Conservation (phyloP, 495 filamentous ascomycete species). For the Neurospora discreta region DNA sequence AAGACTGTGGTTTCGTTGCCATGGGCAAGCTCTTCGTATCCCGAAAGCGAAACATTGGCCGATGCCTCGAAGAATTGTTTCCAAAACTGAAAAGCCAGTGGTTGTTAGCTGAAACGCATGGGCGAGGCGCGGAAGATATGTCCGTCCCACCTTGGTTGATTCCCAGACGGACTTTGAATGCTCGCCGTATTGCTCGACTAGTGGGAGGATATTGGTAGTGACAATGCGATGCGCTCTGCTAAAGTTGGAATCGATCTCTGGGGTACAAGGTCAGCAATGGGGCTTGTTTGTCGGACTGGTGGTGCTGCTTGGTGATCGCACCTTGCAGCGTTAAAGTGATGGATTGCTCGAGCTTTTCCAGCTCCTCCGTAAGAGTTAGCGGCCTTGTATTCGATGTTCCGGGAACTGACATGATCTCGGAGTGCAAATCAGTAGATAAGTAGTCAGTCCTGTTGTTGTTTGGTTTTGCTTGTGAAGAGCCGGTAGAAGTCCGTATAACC, state of each 20-base stretch:
- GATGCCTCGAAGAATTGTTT: slow-evolving; percentile 99
- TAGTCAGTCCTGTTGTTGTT: not conserved
- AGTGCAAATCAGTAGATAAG: not conserved
- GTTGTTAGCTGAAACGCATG: slow-evolving; percentile 3
- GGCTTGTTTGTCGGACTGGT: not conserved
- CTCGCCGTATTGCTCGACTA: slow-evolving; percentile 94
- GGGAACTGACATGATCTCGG: slow-evolving; percentile 27
- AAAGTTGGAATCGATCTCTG: slow-evolving; percentile 98
- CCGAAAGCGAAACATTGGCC: slow-evolving; percentile 93
- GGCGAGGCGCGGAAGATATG: not conserved
- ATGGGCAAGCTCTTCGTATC: slow-evolving; percentile 70
- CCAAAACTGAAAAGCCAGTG: slow-evolving; percentile 63
- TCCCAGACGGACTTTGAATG: slow-evolving; percentile 94
- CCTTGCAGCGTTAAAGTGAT: slow-evolving; percentile 96
- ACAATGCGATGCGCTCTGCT: slow-evolving; percentile 94
- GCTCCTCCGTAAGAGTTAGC: slow-evolving; percentile 80
- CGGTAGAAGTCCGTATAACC: not conserved
- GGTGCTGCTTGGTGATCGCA: slow-evolving; percentile 17
- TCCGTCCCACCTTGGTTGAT: slow-evolving; percentile 63
- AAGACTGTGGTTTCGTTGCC: slow-evolving; percentile 40
- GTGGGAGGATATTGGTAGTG: slow-evolving; percentile 80
- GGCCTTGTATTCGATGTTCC: slow-evolving; percentile 46
- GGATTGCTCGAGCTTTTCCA: slow-evolving; percentile 92
- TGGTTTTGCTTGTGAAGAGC: not conserved
- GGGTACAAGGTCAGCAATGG: slow-evolving; percentile 1